Conservation (phyloP, 169 alveolate species). For the Miamiensis avidus region DNA sequence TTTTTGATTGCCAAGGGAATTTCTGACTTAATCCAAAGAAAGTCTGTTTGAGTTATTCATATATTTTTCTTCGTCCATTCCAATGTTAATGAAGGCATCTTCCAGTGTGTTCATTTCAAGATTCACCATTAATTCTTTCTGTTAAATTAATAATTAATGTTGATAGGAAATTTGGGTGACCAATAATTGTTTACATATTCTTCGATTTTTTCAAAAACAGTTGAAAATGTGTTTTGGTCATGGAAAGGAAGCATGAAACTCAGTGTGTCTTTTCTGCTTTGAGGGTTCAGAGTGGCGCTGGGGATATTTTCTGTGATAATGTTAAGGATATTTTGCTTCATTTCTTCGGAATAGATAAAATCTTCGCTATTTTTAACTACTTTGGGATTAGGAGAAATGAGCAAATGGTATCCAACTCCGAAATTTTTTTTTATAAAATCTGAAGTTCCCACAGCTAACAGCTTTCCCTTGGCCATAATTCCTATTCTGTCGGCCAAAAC, state of each 20-base stretch:
- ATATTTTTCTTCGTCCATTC: conserved; percentile 63
- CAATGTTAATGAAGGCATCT: conserved; percentile 65
- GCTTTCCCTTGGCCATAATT: conserved; percentile 75
- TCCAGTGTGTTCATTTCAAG: conserved; percentile 58
- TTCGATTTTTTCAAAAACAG: conserved; percentile 25
- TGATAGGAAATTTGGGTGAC: no score
- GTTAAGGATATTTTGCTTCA: conserved; percentile 18
- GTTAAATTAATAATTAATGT: no score
- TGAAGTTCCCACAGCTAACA: conserved; percentile 45
- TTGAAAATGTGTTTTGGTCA: conserved; percentile 3
- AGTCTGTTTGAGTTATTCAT: conserved; percentile 7
- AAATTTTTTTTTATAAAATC: conserved; percentile 51
- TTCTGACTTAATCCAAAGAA: not conserved
- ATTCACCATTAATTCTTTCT: conserved; percentile 7
- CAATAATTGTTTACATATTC: not conserved
- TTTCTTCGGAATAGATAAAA: not conserved
- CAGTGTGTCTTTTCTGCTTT: conserved; percentile 25
- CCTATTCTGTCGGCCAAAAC: conserved; percentile 87
- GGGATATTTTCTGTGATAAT: not conserved
- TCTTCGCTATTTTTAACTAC: conserved; percentile 4
- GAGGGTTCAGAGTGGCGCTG: conserved; percentile 13
- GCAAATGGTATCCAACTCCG: conserved; percentile 43
- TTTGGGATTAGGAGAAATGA: not conserved
- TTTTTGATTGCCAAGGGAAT: not conserved
- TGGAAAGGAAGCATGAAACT: conserved; percentile 20